Base-by-base conservation (phyloP, 805 yeast genomes). In the Metschnikowia santaceciliae region DNA sequence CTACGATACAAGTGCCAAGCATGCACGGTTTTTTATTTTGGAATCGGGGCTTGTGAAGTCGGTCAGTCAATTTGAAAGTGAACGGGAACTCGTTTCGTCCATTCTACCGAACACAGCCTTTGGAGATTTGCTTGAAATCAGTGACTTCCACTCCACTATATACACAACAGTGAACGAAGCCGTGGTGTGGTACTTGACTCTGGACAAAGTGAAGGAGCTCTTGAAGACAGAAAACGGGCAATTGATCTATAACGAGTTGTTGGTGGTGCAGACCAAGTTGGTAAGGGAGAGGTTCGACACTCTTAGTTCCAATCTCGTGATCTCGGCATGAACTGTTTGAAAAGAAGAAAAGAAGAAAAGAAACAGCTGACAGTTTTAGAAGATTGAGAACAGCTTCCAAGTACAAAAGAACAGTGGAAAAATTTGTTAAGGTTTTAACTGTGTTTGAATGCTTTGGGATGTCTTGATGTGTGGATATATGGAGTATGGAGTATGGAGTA, bases 81-180 rank as follows among this genome's bases (percentile, higher is more conserved):
- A 71, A 41, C 59, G 70, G 2, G 74, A 66, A 48, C 60, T 74
- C 19, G 69, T 66, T 22, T 67, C 74, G 13, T 66, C 72, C 15
- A 81, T 86, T 33, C 75, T 88, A 48, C 90, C 94, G 4, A 79
- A 86, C 52, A 86, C 92, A 0, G 80, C 88, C 1, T 85, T 86
- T 65, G 94, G 95, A 2, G 90, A 86, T 44, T 63, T 72, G 38
- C 63, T 60, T 14, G 70, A 64, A 38, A 42, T 54, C 6, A 61
- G 64, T 34, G 64, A 66, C 10, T 70, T 76, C 42, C 71, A 81
- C 10, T 71, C 75, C 11, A 73, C 79, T 3, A 64, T 68, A 3
- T 79, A 83, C 49, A 68, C 72, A 6, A 81, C 86, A 1, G 90
- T 84, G 46, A 75, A 74, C 32, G 87, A 83, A 47, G 72, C 86